These are phyloP conservation scores for Otatea glauca DNA, from an alignment of 176 grass and related monocot species.

Conservation along the genomic window DNA sequence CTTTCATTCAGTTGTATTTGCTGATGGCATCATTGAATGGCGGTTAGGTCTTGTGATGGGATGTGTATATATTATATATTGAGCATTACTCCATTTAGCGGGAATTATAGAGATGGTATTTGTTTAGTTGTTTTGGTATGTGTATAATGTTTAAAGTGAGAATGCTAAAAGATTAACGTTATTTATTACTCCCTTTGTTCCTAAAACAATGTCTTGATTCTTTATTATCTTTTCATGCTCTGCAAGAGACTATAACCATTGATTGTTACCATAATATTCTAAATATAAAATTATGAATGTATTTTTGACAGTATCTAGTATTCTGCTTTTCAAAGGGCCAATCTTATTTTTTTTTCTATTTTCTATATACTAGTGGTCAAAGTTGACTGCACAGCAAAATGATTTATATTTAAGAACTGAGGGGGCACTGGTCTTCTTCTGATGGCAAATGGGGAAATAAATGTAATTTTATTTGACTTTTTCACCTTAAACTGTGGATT, in stretches of 20 bases:
- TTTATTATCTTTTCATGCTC: constrained; percentile 6
- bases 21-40: neutral
- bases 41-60: neutral
- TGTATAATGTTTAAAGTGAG: neutral
- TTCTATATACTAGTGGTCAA: neutral
- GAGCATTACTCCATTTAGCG: constrained; percentile 8
- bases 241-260: neutral
- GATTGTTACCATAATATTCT: neutral
- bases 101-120: neutral
- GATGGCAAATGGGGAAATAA: neutral
- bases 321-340: neutral
- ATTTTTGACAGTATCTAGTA: constrained; percentile 2
- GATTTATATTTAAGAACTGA: constrained; percentile 12
- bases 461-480: neutral
- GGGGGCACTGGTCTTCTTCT: neutral
- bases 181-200: constrained; percentile 11
- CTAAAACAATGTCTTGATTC: neutral
- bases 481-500: neutral
- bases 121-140: constrained; percentile 1
- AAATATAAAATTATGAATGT: constrained; percentile 9
- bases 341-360: constrained; percentile 6
- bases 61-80: neutral
- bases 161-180: neutral
- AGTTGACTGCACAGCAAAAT: neutral
- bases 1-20: neutral